phyloP scores from a whole-genome alignment of 495 filamentous ascomycete species.

The Aspergillus coremiiformis region DNA sequence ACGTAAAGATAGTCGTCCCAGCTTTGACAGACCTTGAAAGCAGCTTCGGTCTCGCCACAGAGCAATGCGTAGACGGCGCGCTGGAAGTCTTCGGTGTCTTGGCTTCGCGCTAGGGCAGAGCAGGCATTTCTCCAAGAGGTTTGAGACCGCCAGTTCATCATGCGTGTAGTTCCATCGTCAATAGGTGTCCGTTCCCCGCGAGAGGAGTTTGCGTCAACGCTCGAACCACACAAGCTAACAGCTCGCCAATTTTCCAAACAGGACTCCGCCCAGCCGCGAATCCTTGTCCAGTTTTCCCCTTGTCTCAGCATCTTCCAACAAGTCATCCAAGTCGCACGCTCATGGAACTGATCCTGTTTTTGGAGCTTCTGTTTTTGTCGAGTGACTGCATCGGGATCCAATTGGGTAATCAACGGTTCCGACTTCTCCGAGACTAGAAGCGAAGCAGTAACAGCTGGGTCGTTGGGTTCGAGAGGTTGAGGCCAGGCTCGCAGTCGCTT shows the following conservation, averaged over 20 bases:
- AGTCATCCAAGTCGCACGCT: slow-evolving; percentile 78
- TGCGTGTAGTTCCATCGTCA: slow-evolving; percentile 37
- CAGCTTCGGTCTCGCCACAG: slow-evolving; percentile 70
- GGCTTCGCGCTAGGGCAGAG: slow-evolving; percentile 61
- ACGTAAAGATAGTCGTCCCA: slow-evolving; percentile 93
- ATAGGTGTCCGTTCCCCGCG: slow-evolving; percentile 28
- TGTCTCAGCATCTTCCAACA: slow-evolving; percentile 84
- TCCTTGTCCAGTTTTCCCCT: slow-evolving; percentile 60
- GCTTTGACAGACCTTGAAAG: slow-evolving; percentile 64
- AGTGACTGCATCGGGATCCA: slow-evolving; percentile 84
- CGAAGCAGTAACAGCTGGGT: slow-evolving; percentile 47
- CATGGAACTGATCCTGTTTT: slow-evolving; percentile 73
- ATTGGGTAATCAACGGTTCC: slow-evolving; percentile 68
- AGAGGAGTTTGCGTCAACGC: slow-evolving; percentile 25
- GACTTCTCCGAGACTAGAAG: slow-evolving; percentile 51
- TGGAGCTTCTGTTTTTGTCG: slow-evolving; percentile 69
- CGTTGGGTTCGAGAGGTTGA: slow-evolving; percentile 53
- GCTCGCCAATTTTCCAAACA: slow-evolving; percentile 82
- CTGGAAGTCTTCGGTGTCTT: slow-evolving; percentile 67
- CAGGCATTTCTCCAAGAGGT: slow-evolving; percentile 76
- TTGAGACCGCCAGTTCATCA: slow-evolving; percentile 45
- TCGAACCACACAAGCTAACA: slow-evolving; percentile 40
- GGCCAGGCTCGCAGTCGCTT: slow-evolving; percentile 67
- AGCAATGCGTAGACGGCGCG: slow-evolving; percentile 83
- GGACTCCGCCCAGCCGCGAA: slow-evolving; percentile 73